These are phyloP conservation scores for Phaeosphaeriaceae sp. DNA, from an alignment of 2,329 filamentous ascomycete species.

Conservation along the genomic window DNA sequence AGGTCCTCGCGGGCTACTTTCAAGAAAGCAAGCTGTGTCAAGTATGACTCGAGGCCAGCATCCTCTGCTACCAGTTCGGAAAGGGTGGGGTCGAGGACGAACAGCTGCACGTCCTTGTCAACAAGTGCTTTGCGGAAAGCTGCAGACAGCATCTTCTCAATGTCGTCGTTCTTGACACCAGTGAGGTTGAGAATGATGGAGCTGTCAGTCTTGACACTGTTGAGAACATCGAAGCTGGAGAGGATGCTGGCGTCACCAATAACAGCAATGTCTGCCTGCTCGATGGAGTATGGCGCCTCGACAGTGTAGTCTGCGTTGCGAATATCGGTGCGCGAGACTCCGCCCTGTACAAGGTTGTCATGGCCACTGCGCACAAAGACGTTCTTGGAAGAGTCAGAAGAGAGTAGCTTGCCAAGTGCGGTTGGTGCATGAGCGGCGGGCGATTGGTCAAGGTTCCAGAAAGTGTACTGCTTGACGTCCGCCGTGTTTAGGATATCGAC, in stretches of 20 bases:
- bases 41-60: slow-evolving; percentile 66
- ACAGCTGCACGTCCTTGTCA: slow-evolving; percentile 74
- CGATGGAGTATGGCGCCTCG: slow-evolving; percentile 83
- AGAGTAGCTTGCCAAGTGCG: slow-evolving; percentile 66
- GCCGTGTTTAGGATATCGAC: slow-evolving; percentile 61
- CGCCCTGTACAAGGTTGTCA: slow-evolving; percentile 74
- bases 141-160: slow-evolving; percentile 84
- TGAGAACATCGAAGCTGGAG: slow-evolving; percentile 76
- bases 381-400: slow-evolving; percentile 67
- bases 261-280: slow-evolving; percentile 79
- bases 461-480: slow-evolving; percentile 82
- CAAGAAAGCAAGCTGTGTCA: slow-evolving; percentile 84
- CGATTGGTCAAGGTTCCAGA: slow-evolving; percentile 90
- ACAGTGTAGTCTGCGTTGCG: slow-evolving; percentile 83
- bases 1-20: slow-evolving; percentile 75
- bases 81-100: slow-evolving; percentile 75
- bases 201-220: slow-evolving; percentile 73
- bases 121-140: slow-evolving; percentile 75
- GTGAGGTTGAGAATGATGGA: slow-evolving; percentile 79
- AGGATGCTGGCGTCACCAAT: slow-evolving; percentile 83
- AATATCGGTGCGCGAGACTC: slow-evolving; percentile 83
- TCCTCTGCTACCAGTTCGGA: slow-evolving; percentile 74
- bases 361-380: slow-evolving; percentile 66
- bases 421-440: slow-evolving; percentile 70
- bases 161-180: slow-evolving; percentile 83